A percentile compares a stretch with the other conserved stretches of the same genome.
Conservation (phyloP, 192 early-diverging fungal species). For the Radiomyces spectabilis region DNA sequence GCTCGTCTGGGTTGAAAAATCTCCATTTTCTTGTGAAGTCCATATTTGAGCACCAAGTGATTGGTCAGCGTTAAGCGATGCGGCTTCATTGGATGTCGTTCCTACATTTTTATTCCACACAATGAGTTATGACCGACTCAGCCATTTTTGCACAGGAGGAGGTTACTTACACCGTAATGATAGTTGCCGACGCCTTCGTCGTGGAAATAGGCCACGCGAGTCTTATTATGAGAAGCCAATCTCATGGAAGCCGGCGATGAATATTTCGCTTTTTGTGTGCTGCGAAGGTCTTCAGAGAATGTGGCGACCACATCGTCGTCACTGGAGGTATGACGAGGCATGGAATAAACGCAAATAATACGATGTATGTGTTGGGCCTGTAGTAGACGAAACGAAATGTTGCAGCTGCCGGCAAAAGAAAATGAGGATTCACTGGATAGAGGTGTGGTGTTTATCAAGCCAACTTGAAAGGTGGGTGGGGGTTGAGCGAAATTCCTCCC, state of each 20-base stretch:
- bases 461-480: too few relatives aligned
- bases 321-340: conserved; percentile 14
- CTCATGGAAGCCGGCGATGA: conserved; percentile 4
- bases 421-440: too few relatives aligned
- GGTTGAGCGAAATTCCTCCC: too few relatives aligned
- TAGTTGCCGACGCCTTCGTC: conserved; percentile 74
- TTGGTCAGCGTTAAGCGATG: conserved; percentile 92
- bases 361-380: too few relatives aligned
- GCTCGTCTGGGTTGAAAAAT: conserved; percentile 78
- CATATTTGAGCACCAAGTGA: conserved; percentile 89
- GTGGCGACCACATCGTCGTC: conserved; percentile 17
- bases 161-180: conserved; percentile 57
- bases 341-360: too few relatives aligned
- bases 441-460: too few relatives aligned
- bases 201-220: conserved; percentile 67
- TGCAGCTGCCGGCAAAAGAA: too few relatives aligned
- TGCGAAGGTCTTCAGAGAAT: conserved; percentile 15
- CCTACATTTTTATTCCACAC: too few relatives aligned
- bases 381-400: too few relatives aligned
- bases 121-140: neutral
- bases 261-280: conserved; percentile 15
- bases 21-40: conserved; percentile 85
- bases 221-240: conserved; percentile 47
- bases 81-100: conserved; percentile 83
- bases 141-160: neutral